Base-by-base conservation (phyloP, 2,329 filamentous ascomycete genomes). In the Trichoderma aggressivum region DNA sequence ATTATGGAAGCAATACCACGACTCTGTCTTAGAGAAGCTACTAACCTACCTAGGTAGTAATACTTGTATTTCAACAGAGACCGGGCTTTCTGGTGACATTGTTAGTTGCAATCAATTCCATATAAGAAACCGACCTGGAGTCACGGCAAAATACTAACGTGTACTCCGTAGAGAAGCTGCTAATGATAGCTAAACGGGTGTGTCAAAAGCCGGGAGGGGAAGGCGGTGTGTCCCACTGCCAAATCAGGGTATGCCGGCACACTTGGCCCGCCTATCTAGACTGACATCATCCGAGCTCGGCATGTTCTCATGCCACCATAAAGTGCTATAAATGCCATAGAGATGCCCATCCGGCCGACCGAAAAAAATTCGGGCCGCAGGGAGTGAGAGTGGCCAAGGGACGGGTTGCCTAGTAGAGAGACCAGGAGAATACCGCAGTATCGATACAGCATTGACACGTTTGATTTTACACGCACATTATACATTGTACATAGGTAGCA, bases 271-370 rank as follows among this genome's bases (percentile, higher is more conserved):
- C 7, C 24, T 30, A 24, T 26, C 8, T 12, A 53, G 18, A 36
- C 61, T 70, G 68, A 70, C 68, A 70, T 59, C 68, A 70, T 70
- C 60, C 68, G 50, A 65, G 36, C 53, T 59, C 53, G 60, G 50
- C 50, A 70, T 70, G 68, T 65, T 64, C 60, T 70, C 60, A 70
- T 65, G 55, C 55, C 34, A 66, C 63, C 56, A 26, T n/a, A 24
- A 21, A 34, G 12, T 53, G 28, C 18, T 50, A 59, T 59, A 59
- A 59, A 59, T 11, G 1, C 56, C 30, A n/a, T 59, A 59, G 56
- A 34, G 56, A 59, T 24, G 30, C 56, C 56, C 30, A 11, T 18
- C 26, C 28, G 14, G 3, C 24, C 34, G 18, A 34, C n/a, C 32
- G 18, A 43, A 43, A 43, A 43, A 43, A 21, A n/a, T 8, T 24